Evolutionary conservation across 768 basidiomycete genomes (phyloP), one percentile per base, ranked within the genome.

Genomic region (Lactarius quietus): DNA sequence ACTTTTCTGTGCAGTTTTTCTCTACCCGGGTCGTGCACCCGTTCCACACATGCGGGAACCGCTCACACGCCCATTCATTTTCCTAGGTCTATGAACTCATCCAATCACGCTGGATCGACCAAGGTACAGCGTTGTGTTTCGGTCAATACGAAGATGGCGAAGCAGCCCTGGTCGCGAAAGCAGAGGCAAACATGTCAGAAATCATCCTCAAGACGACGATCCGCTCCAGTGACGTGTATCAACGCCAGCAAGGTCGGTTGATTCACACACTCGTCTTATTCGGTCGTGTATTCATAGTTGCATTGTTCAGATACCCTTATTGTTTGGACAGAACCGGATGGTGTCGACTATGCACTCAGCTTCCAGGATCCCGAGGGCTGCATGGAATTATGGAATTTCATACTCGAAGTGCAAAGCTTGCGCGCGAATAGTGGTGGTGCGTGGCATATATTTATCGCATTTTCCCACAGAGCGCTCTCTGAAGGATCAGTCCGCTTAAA

Each of bases 281-380:
- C 29, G 20, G 57, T 23, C 31, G 14, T 54, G 35, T 29, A 57
- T 59, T 48, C 63, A 59, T 56, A 20, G 53, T 45, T 39, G 67
- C 23, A 59, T 56, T 56, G 38, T 31, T 39, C 77, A 95, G 96
- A 98, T 73, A 99, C 97, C 15, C 83, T 99, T 56, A 98, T 99
- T 70, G 96, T 98, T 23, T 99, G 97, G 97, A 98, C 96, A 4
- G 96, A 98, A 74, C 91, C 93, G 1, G 89, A 92, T 68, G 92
- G 93, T 33, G 86, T 90, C 41, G 97, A 99, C 76, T 95, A 97
- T 73, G 96, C 96, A 2, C 81, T 99, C 60, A 96, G 94, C 71
- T 99, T 99, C 71, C 96, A 98, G 73, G 96, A 98, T 71, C 85
- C 92, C 1, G 92, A 94, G 67, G 97, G 95, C 35, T 99, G 96